Evolutionary conservation across 2,329 filamentous ascomycete species (phyloP).

Genomic region (Fusarium chlamydosporum): DNA sequence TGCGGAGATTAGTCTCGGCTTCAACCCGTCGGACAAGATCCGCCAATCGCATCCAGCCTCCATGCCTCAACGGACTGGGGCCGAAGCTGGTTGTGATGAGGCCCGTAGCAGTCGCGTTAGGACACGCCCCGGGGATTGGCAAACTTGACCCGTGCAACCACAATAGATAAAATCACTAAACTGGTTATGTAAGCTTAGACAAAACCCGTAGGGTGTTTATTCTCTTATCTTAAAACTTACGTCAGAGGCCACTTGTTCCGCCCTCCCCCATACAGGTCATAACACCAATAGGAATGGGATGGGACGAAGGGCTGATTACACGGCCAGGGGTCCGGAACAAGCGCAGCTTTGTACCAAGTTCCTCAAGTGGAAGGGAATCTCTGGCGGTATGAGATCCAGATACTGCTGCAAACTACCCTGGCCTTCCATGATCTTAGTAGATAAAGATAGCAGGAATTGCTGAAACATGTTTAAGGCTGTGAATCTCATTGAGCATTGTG

Average conservation of each 20-base stretch:
- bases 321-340: background rate
- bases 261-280: background rate
- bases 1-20: conserved; percentile 15
- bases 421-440: conserved; percentile 27
- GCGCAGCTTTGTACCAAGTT: conserved; percentile 10
- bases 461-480: conserved; percentile 15
- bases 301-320: background rate
- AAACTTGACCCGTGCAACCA: too few species aligned
- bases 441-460: conserved; percentile 11
- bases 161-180: too few species aligned
- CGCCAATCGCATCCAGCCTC: background rate
- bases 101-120: background rate
- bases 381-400: conserved; percentile 9
- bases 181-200: too few species aligned
- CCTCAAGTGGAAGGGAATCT: conserved; percentile 21
- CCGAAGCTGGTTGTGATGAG: background rate
- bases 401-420: background rate
- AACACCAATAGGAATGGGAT: accelerated
- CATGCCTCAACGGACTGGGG: conserved; percentile 4
- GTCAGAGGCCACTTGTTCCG: too few species aligned
- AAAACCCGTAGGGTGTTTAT: too few species aligned
- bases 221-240: too few species aligned
- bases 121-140: background rate
- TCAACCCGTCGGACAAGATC: conserved; percentile 8
- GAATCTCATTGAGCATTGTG: conserved; percentile 30